These are phyloP conservation scores for Hypoxylon sp. DNA, from an alignment of 2,329 filamentous ascomycete genomes.

Conservation along the genomic window DNA sequence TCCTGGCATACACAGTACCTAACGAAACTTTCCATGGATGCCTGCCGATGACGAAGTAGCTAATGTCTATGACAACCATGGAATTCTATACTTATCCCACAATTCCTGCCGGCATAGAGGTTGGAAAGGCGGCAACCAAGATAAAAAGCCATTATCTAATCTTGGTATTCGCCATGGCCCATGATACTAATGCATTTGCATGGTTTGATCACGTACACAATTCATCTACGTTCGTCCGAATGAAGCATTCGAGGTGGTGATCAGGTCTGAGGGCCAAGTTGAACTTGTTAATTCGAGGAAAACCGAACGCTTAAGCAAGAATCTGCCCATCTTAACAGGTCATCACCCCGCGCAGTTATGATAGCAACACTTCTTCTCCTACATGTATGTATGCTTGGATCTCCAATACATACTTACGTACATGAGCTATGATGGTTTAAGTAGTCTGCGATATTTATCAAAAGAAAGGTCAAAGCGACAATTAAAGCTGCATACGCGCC, in stretches of 20 bases:
- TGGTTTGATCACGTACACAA: constrained; percentile 11
- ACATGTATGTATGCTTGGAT: constrained; percentile 14
- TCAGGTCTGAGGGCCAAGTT: constrained; percentile 15
- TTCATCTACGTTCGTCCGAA: constrained; percentile 12
- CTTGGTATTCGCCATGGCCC: constrained; percentile 12
- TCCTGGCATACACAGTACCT: constrained; percentile 4
- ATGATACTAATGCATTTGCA: constrained; percentile 12
- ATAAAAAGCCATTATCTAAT: constrained; percentile 9
- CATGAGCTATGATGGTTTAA: too few relatives aligned
- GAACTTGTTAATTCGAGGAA: constrained; percentile 4
- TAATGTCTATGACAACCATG: constrained; percentile 10
- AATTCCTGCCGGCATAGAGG: constrained; percentile 16
- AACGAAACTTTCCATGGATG: constrained; percentile 1
- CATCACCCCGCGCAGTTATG: constrained; percentile 1
- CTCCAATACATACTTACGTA: constrained; percentile 1
- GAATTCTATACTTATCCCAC: constrained; percentile 8
- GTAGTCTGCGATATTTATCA: too few relatives aligned
- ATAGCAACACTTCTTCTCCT: background rate
- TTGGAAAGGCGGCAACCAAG: constrained; percentile 1
- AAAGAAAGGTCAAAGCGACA: constrained; percentile 30
- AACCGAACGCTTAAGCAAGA: constrained; percentile 8
- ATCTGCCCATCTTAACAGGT: background rate
- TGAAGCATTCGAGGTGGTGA: constrained; percentile 9
- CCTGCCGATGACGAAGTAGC: constrained; percentile 12
- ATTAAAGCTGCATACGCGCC: constrained; percentile 32